Evolutionary conservation across 805 yeast genomes (phyloP).

Genomic region (Pichia membranifaciens): DNA sequence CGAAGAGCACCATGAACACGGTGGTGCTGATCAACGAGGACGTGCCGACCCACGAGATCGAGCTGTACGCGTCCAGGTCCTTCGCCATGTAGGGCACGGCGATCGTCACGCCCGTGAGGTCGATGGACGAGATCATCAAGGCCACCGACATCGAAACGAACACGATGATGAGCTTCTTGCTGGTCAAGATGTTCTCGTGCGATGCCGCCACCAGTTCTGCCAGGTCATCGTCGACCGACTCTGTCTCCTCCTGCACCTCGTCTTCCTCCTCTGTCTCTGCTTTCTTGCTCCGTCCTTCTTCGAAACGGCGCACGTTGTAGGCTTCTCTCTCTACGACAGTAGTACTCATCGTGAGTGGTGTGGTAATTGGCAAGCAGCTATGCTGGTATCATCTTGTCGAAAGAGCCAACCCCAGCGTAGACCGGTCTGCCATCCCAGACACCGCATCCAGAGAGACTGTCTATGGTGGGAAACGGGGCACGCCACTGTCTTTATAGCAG

Average conservation of each 20-base stretch:
- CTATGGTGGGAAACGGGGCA: too few relatives aligned
- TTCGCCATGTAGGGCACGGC: neutral
- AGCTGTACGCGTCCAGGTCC: neutral
- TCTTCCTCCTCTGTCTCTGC: neutral
- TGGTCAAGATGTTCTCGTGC: neutral
- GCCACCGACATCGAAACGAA: neutral
- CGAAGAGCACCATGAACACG: constrained; percentile 47
- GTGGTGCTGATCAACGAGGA: constrained; percentile 46
- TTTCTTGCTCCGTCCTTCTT: neutral
- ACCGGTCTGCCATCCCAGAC: too few relatives aligned
- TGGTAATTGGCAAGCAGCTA: too few relatives aligned
- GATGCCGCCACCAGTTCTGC: neutral
- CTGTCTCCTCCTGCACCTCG: neutral
- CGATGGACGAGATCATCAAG: neutral
- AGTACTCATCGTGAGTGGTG: too few relatives aligned
- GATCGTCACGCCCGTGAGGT: neutral
- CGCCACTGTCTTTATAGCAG: too few relatives aligned
- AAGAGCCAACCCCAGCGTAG: too few relatives aligned
- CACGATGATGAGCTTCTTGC: neutral
- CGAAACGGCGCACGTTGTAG: neutral
- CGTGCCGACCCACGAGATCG: constrained; percentile 55
- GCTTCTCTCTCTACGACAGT: too few relatives aligned
- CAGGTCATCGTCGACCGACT: neutral
- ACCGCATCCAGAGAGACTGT: too few relatives aligned
- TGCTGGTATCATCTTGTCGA: too few relatives aligned